Evolutionary conservation across 31 red algal genomes (phyloP).

Genomic region (Endocladia muricata): DNA sequence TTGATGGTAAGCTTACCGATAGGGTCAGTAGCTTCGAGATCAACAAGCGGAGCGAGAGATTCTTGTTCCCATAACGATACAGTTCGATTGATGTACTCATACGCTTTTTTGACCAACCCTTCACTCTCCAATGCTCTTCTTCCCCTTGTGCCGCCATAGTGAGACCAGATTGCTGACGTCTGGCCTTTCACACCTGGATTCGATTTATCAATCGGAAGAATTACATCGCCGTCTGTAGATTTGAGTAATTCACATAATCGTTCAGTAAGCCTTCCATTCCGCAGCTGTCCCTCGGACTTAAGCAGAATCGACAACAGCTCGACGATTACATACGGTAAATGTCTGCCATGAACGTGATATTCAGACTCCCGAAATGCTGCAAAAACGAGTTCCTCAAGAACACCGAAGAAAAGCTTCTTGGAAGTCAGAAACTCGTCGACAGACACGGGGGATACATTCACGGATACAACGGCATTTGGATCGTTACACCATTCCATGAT

Average conservation of each 20-base stretch:
- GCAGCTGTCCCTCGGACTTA: no score
- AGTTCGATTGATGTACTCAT: constrained; percentile 3
- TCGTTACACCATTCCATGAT: background rate
- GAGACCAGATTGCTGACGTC: constrained; percentile 22
- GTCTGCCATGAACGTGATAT: background rate
- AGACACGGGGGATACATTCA: constrained; percentile 9
- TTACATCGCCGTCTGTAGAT: no score
- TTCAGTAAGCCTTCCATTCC: no score
- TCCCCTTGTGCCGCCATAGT: constrained; percentile 36
- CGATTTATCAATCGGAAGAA: background rate
- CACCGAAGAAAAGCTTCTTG: constrained; percentile 38
- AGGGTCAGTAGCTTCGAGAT: constrained; percentile 42
- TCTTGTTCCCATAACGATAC: background rate
- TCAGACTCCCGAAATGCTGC: constrained; percentile 5
- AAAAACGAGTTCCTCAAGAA: constrained; percentile 7
- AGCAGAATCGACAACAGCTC: constrained; percentile 34
- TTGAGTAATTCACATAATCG: no score
- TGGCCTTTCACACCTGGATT: constrained; percentile 3
- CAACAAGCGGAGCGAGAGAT: constrained; percentile 18
- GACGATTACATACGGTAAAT: constrained; percentile 35
- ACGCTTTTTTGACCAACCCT: constrained; percentile 19
- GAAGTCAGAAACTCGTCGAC: constrained; percentile 15
- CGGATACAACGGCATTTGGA: no score
- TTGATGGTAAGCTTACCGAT: constrained; percentile 39
- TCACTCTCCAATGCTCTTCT: constrained; percentile 4